These are phyloP conservation scores for Eutrema yunnanense DNA, from an alignment of 345 rosid genomes.

Conservation along the genomic window DNA sequence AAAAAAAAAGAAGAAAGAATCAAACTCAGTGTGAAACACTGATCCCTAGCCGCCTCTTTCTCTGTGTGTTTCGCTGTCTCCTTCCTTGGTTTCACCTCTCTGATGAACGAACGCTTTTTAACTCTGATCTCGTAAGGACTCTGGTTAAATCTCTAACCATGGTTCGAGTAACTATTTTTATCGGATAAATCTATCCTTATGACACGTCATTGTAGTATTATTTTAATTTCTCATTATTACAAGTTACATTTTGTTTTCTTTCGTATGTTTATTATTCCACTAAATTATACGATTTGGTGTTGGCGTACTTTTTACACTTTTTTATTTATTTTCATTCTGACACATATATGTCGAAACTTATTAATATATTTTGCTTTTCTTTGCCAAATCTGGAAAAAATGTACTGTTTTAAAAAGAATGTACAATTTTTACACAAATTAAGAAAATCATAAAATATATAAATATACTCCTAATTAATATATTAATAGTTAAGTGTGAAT, in stretches of 20 bases:
- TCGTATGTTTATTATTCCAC: background rate
- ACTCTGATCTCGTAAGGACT: constrained; percentile 19
- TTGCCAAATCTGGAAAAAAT: background rate
- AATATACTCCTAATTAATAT: too few relatives aligned
- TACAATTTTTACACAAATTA: too few relatives aligned
- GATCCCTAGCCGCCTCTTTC: constrained; percentile 28
- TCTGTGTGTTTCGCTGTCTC: constrained; percentile 14
- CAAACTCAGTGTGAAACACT: constrained; percentile 16
- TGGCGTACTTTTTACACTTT: constrained; percentile 6
- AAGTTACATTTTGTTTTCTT: background rate
- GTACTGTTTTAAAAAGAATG: too few relatives aligned
- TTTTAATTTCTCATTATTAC: background rate
- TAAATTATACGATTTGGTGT: background rate
- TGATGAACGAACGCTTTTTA: constrained; percentile 17
- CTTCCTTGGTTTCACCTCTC: constrained; percentile 16
- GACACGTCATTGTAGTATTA: constrained; percentile 19
- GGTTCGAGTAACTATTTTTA: constrained; percentile 21
- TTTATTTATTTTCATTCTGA: background rate
- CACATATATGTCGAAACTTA: background rate
- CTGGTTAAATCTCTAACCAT: constrained; percentile 31
- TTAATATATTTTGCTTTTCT: background rate
- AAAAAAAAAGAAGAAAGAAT: background rate
- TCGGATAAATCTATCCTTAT: constrained; percentile 4
- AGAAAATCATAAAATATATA: too few relatives aligned
- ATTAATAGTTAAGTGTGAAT: too few relatives aligned